These are phyloP conservation scores for Arabis hirsuta DNA, from an alignment of 345 rosid species.

Conservation along the genomic window DNA sequence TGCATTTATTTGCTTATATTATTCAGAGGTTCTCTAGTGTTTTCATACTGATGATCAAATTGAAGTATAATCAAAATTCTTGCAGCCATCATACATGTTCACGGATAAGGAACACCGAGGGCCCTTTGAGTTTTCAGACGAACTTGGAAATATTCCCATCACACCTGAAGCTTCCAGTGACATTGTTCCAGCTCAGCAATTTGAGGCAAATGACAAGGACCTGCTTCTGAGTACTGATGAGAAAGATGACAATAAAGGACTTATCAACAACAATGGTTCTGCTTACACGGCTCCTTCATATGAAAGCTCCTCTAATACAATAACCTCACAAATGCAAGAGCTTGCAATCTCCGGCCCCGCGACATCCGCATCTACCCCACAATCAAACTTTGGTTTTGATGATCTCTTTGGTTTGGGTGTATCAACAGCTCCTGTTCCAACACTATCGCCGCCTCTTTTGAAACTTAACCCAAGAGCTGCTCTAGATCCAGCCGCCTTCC, in stretches of 20 bases:
- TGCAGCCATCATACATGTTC: slow-evolving; percentile 99
- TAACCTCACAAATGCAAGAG: slow-evolving; percentile 59
- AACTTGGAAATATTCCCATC: slow-evolving; percentile 66
- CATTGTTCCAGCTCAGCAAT: slow-evolving; percentile 64
- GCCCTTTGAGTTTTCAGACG: slow-evolving; percentile 90
- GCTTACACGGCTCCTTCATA: slow-evolving; percentile 70
- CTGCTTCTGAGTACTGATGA: slow-evolving; percentile 77
- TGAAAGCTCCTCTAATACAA: slow-evolving; percentile 52
- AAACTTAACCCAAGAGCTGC: slow-evolving; percentile 83
- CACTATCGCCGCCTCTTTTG: slow-evolving; percentile 63
- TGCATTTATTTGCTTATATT: neutral
- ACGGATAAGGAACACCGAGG: slow-evolving; percentile 93
- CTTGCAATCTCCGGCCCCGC: slow-evolving; percentile 53
- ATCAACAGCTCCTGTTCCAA: slow-evolving; percentile 54
- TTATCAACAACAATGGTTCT: slow-evolving; percentile 55
- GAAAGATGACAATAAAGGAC: slow-evolving; percentile 72
- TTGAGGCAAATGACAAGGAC: slow-evolving; percentile 90
- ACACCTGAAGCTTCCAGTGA: slow-evolving; percentile 64
- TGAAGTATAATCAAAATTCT: slow-evolving; percentile 25
- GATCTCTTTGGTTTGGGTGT: slow-evolving; percentile 83
- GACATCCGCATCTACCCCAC: slow-evolving; percentile 44
- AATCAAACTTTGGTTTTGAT: slow-evolving; percentile 72
- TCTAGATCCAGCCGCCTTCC: slow-evolving; percentile 81
- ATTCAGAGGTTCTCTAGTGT: slow-evolving; percentile 27
- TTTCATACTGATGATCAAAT: neutral